Base-by-base conservation (phyloP, 2,329 filamentous ascomycete genomes). In the Remersonia thermophila region DNA sequence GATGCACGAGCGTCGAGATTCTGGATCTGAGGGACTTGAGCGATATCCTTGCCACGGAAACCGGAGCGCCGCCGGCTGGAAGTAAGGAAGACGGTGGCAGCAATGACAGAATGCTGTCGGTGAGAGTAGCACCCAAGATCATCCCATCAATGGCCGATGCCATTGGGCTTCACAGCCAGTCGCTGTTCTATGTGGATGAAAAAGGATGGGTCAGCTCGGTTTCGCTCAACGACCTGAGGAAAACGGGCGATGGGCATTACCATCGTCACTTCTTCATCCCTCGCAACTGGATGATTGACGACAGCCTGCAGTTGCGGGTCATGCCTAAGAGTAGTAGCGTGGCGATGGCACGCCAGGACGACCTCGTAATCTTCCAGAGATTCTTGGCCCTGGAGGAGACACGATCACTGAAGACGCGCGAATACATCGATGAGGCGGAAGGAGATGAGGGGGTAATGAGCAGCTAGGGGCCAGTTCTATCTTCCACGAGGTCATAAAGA, bases 251-350 rank as follows among this genome's bases (percentile, higher is more conserved):
- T n/a, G n/a, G n/a, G n/a, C n/a, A n/a, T n/a, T 46, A 41, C 30
- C 39, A 34, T 12, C 36, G 38, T 5, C 43, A 46, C 16, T 43
- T 46, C 32, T 46, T 46, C 16, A 42, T 46, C 14, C 43, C 43
- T 4, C 36, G 26, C 3, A 38, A 36, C 7, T 46, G 43, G 43
- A 34, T 38, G n/a, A 35, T 33, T 2, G 36, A 28, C 13, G 23
- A 29, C 6, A 14, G 38, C 18, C 13, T 41, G 31, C 23, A 17
- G 27, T 38, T 18, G 32, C 28, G 30, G 16, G 23, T 17, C 3
- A 39, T 39, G 41, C 39, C 8, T 15, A 33, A 10, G 26, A 33
- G 16, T 32, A 41, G 25, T 25, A 34, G 25, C 28, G 14, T 30
- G 11, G 28, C 28, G 9, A 30, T 30, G 28, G 28, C 28, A n/a